Percentiles rank a stretch among this genome's conserved stretches.
Conservation (phyloP, 164 flowering plant species). For the Dillenia suffruticosa region DNA sequence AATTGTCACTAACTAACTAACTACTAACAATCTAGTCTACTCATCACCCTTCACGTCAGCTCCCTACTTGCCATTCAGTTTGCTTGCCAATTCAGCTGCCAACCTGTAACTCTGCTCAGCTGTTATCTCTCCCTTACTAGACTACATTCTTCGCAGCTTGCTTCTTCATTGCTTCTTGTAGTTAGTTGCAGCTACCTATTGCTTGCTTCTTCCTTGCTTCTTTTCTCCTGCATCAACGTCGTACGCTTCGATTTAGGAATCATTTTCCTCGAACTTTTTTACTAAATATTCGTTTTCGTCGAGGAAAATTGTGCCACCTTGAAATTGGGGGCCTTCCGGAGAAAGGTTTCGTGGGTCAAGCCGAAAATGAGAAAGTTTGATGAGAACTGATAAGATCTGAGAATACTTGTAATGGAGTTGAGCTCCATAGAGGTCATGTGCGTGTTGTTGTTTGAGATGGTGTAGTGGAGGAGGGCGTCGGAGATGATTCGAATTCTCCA, state of each 20-base stretch:
- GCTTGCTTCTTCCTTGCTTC: too few species aligned
- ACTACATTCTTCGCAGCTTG: too few species aligned
- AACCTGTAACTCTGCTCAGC: too few species aligned
- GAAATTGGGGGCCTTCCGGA: constrained; percentile 71
- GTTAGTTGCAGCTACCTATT: too few species aligned
- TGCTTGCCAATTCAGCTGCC: too few species aligned
- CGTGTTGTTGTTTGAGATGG: constrained; percentile 40
- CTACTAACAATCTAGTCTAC: too few species aligned
- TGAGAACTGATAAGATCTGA: constrained; percentile 37
- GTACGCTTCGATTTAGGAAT: constrained; percentile 71
- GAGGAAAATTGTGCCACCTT: constrained; percentile 72
- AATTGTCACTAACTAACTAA: too few species aligned
- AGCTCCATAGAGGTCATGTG: constrained; percentile 58
- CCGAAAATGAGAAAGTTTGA: constrained; percentile 86
- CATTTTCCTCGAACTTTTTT: constrained; percentile 40
- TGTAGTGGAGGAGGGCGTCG: constrained; percentile 70
- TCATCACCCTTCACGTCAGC: too few species aligned
- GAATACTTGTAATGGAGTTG: constrained; percentile 36
- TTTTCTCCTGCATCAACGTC: constrained; percentile 21
- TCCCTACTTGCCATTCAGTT: too few species aligned
- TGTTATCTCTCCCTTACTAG: too few species aligned
- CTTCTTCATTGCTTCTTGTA: too few species aligned
- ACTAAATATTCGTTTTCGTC: constrained; percentile 66
- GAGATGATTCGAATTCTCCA: constrained; percentile 8
- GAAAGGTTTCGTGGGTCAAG: constrained; percentile 74